Evolutionary conservation across 2,329 filamentous ascomycete genomes (phyloP).

Genomic region (Leptographium procerum): DNA sequence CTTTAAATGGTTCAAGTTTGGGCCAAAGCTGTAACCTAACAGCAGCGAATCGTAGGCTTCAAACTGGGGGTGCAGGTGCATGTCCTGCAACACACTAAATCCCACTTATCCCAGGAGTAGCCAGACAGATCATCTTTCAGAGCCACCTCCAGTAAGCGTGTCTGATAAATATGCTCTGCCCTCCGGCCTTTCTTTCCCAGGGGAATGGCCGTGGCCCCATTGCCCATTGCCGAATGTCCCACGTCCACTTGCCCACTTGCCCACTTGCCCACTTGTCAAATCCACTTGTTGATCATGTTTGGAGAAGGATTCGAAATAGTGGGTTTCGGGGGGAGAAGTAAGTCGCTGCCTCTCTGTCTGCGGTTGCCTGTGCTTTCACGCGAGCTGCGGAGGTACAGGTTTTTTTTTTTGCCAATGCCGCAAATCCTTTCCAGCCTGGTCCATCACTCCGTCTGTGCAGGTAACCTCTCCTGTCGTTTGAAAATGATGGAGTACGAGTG

Average conservation of each 20-base stretch:
- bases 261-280: too few relatives aligned
- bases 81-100: too few relatives aligned
- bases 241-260: not conserved
- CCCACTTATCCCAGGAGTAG: too few relatives aligned
- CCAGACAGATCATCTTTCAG: too few relatives aligned
- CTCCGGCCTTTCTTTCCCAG: too few relatives aligned
- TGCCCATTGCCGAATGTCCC: not conserved
- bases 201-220: not conserved
- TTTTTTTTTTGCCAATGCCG: too few relatives aligned
- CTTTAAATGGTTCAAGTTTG: too few relatives aligned
- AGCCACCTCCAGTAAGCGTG: too few relatives aligned
- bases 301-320: not conserved
- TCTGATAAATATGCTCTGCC: too few relatives aligned
- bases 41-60: too few relatives aligned
- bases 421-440: not conserved
- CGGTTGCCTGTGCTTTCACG: not conserved
- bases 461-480: not conserved
- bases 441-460: not conserved
- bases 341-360: not conserved
- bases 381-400: not conserved
- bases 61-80: too few relatives aligned
- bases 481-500: not conserved
- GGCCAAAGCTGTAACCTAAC: too few relatives aligned
- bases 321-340: not conserved
- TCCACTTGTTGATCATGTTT: not conserved